Evolutionary conservation across 805 yeast genomes (phyloP).

Genomic region (Saturnispora silvae): DNA sequence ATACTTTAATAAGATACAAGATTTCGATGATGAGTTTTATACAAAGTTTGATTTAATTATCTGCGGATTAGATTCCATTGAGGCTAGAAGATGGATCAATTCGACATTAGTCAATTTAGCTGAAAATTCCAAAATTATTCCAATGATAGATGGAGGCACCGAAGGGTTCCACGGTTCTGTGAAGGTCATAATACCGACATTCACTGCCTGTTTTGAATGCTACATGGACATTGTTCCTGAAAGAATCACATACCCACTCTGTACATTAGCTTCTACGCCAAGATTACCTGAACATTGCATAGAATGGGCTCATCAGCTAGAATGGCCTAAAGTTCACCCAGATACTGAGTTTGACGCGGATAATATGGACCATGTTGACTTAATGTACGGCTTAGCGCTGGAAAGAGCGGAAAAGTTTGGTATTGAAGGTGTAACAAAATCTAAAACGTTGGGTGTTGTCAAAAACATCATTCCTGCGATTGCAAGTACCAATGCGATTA

Average conservation of each 20-base stretch:
- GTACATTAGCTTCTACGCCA: conserved; percentile 94
- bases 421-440: conserved; percentile 66
- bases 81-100: conserved; percentile 88
- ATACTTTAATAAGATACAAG: conserved; percentile 55
- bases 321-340: conserved; percentile 52
- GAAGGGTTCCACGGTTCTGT: conserved; percentile 92
- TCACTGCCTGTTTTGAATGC: conserved; percentile 90
- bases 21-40: conserved; percentile 52
- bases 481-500: conserved; percentile 86
- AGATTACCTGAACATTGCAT: conserved; percentile 89
- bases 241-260: conserved; percentile 68
- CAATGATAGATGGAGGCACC: conserved; percentile 88
- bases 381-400: conserved; percentile 46
- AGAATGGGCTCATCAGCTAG: conserved; percentile 74
- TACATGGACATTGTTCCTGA: conserved; percentile 64
- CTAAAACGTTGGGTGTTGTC: conserved; percentile 74
- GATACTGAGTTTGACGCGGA: conserved; percentile 55
- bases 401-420: conserved; percentile 53
- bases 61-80: conserved; percentile 84
- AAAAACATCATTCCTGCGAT: conserved; percentile 90
- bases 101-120: conserved; percentile 54
- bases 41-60: conserved; percentile 59
- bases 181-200: conserved; percentile 73
- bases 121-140: conserved; percentile 39
- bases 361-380: conserved; percentile 49